Conservation (phyloP, 768 basidiomycete genomes). For the Pleurotus giganteus region DNA sequence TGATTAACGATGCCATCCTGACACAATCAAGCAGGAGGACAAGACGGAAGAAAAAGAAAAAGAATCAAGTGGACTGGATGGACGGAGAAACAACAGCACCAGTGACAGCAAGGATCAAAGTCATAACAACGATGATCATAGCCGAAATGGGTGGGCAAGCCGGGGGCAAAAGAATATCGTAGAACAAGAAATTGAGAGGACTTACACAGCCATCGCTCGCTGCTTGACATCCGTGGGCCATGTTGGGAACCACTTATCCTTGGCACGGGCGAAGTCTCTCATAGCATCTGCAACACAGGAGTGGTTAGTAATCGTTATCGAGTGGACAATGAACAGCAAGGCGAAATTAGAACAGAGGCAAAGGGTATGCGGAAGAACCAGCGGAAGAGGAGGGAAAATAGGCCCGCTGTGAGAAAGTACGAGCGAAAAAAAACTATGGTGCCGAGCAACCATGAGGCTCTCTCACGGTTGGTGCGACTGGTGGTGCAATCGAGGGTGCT, state of each 20-base stretch:
- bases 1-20: neutral
- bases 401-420: neutral
- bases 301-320: conserved; percentile 1
- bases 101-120: neutral
- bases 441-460: neutral
- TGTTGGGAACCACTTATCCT: conserved; percentile 66
- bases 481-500: neutral
- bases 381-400: neutral
- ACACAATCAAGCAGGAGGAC: neutral
- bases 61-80: neutral
- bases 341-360: neutral
- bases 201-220: conserved; percentile 70
- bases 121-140: no score
- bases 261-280: conserved; percentile 56
- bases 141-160: neutral
- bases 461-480: neutral
- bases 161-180: neutral
- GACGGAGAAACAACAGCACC: neutral
- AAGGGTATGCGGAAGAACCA: neutral
- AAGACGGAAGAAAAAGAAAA: conserved; percentile 2
- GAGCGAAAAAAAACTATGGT: neutral
- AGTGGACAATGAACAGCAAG: neutral
- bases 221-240: conserved; percentile 67
- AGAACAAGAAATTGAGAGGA: conserved; percentile 9
- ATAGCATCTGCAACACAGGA: conserved; percentile 46